A percentile compares a stretch with the other conserved stretches of the same genome.
phyloP scores from a whole-genome alignment of 768 basidiomycete species.

The Lactifluus rugatus region DNA sequence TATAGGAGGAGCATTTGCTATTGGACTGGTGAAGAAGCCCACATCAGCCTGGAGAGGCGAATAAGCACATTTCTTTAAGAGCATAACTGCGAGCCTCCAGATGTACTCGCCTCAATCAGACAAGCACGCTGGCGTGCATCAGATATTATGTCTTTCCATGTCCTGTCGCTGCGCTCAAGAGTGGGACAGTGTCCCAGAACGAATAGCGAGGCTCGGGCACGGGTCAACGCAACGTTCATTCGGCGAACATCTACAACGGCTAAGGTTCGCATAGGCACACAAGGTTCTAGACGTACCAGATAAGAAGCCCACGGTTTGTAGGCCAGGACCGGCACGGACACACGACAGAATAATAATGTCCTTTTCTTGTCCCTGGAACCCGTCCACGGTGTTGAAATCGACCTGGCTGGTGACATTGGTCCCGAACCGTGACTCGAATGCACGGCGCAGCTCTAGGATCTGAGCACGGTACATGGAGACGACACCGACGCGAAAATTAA shows the following conservation, averaged over 20 bases:
- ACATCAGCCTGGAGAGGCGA: constrained; percentile 26
- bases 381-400: constrained; percentile 96
- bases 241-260: constrained; percentile 54
- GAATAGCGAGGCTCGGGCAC: constrained; percentile 89
- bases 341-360: constrained; percentile 96
- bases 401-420: constrained; percentile 56
- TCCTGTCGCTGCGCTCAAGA: constrained; percentile 72
- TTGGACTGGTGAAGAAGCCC: constrained; percentile 32
- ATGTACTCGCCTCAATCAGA: constrained; percentile 50
- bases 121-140: constrained; percentile 62
- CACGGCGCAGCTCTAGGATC: constrained; percentile 57
- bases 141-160: constrained; percentile 67
- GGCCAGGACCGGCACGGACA: constrained; percentile 84
- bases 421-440: constrained; percentile 68
- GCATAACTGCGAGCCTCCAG: not conserved
- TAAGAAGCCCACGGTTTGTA: constrained; percentile 80
- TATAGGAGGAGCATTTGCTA: not conserved
- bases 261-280: not conserved
- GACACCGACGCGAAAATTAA: constrained; percentile 53
- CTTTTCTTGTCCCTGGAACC: constrained; percentile 99
- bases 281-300: constrained; percentile 39
- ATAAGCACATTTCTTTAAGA: not conserved
- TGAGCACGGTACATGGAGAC: constrained; percentile 96
- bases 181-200: constrained; percentile 88
- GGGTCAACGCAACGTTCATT: constrained; percentile 99